Evolutionary conservation across 495 filamentous ascomycete genomes (phyloP).

Genomic region (Lasiosphaeriaceae sp.): DNA sequence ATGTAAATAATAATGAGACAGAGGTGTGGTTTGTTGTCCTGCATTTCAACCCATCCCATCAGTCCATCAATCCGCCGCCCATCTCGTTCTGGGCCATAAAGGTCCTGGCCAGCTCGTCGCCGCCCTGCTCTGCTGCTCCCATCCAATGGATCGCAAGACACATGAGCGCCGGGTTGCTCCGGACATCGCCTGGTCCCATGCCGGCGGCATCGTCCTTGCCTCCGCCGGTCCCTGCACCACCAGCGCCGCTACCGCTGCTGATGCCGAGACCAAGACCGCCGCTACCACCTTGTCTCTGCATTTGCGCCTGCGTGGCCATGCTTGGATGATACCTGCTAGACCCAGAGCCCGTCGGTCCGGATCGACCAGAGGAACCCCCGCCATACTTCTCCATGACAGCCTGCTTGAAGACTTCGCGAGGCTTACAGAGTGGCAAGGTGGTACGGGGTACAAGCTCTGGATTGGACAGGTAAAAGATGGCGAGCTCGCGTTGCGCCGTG

Average conservation of each 20-base stretch:
- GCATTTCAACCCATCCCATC: constrained; percentile 2
- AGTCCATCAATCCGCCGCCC: constrained; percentile 20
- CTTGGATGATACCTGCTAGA: constrained; percentile 28
- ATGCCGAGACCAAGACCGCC: constrained; percentile 12
- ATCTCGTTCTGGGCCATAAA: constrained; percentile 68
- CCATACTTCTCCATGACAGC: constrained; percentile 74
- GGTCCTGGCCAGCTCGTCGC: constrained; percentile 81
- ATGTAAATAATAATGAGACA: neutral
- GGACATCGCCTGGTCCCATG: constrained; percentile 47
- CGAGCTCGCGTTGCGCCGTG: constrained; percentile 90
- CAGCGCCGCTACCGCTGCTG: constrained; percentile 16
- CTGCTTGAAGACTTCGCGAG: constrained; percentile 86
- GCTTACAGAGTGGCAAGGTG: constrained; percentile 77
- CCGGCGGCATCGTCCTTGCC: constrained; percentile 21
- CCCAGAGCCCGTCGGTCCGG: constrained; percentile 8
- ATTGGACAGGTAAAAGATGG: constrained; percentile 90
- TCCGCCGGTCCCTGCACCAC: constrained; percentile 17
- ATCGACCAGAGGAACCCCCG: constrained; percentile 27
- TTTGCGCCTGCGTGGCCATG: constrained; percentile 9
- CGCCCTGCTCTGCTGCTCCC: constrained; percentile 81
- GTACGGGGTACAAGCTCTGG: constrained; percentile 82
- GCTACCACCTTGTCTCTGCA: constrained; percentile 11
- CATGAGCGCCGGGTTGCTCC: constrained; percentile 85
- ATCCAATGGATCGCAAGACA: constrained; percentile 98
- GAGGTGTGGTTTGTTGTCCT: too few relatives aligned